Base-by-base conservation (phyloP, 2,329 filamentous ascomycete species). In the Dothidotthia symphoricarpi region DNA sequence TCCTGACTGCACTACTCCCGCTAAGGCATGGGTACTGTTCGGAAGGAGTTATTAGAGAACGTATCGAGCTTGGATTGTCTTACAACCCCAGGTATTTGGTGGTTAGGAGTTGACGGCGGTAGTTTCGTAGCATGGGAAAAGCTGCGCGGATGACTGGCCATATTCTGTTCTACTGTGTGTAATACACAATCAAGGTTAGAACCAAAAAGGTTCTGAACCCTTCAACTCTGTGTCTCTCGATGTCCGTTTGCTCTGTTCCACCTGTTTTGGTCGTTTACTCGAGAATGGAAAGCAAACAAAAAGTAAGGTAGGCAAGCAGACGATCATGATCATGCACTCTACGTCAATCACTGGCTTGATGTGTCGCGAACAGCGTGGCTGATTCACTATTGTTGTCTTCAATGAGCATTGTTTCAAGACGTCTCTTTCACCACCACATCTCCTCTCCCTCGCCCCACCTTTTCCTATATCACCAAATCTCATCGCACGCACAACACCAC, bases 1-100 rank as follows among this genome's bases (percentile, higher is more conserved):
- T 76, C 91, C 91, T 28, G 85, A 91, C 61, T 97, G 91, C 71
- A 74, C 75, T 45, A 75, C 75, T 49, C 71, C 81, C 34, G 91
- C 91, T 13, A 81, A 91, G 75, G 80, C 84, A 60, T 97, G 88
- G 85, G 86, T 87, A 68, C 85, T 96, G 83, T 97, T 96, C 69
- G 91, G 91, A 59, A 57, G 73, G 49, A 74, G 71, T 68, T 66
- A 66, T 34, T 66, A 64, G 51, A 31, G 11, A 25, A 9, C 13
- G 14, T 26, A 4, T 29, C 37, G 29, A 24, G 34, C 36, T 43
- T 35, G 35, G 36, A 17, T 51, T 37, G 43, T 36, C 49, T 6
- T 22, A 22, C 19, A 5, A 5, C 5, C 5, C 9, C 9, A 22
- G 19, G 46, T 41, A 48, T 57, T 54, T 54, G 43, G 41, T 31